Evolutionary conservation across 805 yeast species (phyloP).

Genomic region (Clavispora santaluciae): DNA sequence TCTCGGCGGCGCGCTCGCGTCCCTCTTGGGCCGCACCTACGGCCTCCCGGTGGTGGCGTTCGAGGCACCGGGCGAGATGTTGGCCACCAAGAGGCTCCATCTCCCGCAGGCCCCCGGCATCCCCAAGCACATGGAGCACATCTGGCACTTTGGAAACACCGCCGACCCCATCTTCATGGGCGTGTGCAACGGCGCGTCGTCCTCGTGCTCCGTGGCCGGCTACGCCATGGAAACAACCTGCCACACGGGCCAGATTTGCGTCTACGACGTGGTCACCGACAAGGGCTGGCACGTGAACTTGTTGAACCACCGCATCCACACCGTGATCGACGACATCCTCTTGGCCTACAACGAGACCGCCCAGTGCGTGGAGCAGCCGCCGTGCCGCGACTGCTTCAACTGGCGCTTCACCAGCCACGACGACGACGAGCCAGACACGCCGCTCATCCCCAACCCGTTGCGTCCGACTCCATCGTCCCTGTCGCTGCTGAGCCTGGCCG

Average conservation of each 20-base stretch:
- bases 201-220: conserved; percentile 86
- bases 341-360: conserved; percentile 73
- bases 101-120: conserved; percentile 91
- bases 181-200: conserved; percentile 89
- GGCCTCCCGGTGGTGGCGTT: conserved; percentile 88
- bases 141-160: conserved; percentile 95
- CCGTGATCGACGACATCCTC: conserved; percentile 80
- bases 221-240: conserved; percentile 97
- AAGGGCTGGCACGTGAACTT: conserved; percentile 88
- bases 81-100: conserved; percentile 81
- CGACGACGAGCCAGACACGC: conserved; percentile 35
- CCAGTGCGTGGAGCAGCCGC: conserved; percentile 64
- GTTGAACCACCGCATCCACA: conserved; percentile 83
- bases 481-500: neutral
- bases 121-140: conserved; percentile 69
- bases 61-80: conserved; percentile 88
- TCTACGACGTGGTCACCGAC: conserved; percentile 85
- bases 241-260: conserved; percentile 83
- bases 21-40: conserved; percentile 79
- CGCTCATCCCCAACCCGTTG: conserved; percentile 35
- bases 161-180: conserved; percentile 98
- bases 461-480: conserved; percentile 16
- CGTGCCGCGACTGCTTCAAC: conserved; percentile 85
- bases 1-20: conserved; percentile 82
- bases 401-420: conserved; percentile 71